Evolutionary conservation across 495 filamentous ascomycete species (phyloP).

Genomic region (Penicillium flavigenum): DNA sequence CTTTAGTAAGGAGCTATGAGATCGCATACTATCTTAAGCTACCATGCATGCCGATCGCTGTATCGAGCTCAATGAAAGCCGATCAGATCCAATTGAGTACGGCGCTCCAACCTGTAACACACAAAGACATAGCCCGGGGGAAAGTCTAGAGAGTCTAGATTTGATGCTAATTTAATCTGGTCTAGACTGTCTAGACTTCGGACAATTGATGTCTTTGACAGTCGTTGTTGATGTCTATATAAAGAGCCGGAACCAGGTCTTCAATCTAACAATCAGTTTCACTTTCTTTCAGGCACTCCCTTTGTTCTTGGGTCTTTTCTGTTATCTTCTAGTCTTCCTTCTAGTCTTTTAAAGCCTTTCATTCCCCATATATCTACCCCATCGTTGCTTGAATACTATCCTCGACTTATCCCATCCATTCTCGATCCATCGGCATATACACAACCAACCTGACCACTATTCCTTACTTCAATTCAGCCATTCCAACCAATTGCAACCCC

Average conservation of each 20-base stretch:
- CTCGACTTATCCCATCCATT: neutral
- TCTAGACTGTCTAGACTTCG: constrained; percentile 24
- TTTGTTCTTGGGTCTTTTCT: constrained; percentile 4
- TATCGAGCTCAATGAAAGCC: constrained; percentile 1
- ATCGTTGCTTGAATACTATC: neutral
- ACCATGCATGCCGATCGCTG: constrained; percentile 8
- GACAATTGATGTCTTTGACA: constrained; percentile 11
- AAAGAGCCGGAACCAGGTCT: constrained; percentile 11
- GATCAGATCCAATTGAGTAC: constrained; percentile 1
- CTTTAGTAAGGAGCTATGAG: neutral
- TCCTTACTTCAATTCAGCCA: neutral
- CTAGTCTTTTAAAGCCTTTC: constrained; percentile 2
- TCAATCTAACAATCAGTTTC: constrained; percentile 13
- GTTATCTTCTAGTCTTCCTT: neutral
- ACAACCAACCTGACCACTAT: neutral
- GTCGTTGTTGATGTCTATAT: constrained; percentile 13
- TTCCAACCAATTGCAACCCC: neutral
- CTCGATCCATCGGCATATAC: neutral
- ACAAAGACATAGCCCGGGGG: constrained; percentile 10
- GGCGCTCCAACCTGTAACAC: constrained; percentile 8
- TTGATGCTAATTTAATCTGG: constrained; percentile 19
- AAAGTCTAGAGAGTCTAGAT: constrained; percentile 18
- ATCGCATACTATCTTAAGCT: constrained; percentile 10
- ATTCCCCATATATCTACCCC: neutral
- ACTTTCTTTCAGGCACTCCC: constrained; percentile 17